Evolutionary conservation across 768 basidiomycete species (phyloP).

Genomic region (Lactifluus hygrophoroides): DNA sequence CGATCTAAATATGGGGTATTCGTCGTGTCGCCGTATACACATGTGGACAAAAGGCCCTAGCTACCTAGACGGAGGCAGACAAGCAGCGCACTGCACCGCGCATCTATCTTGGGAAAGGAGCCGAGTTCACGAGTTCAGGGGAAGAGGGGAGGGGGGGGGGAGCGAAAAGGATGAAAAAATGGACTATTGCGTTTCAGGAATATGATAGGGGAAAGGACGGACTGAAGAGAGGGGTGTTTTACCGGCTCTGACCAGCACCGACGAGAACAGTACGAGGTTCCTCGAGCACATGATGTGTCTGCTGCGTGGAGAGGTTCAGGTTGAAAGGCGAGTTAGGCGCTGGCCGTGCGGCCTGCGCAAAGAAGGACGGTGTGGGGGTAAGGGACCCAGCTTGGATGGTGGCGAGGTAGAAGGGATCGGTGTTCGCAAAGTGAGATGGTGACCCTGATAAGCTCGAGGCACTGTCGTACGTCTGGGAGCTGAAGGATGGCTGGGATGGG

Average conservation of each 20-base stretch:
- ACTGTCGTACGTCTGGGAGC: slow-evolving; percentile 3
- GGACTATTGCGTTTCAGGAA: not conserved
- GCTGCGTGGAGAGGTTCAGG: slow-evolving; percentile 8
- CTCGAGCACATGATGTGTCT: slow-evolving; percentile 13
- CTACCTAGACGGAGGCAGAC: not conserved
- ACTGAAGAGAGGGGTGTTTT: not conserved
- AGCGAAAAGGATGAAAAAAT: not conserved
- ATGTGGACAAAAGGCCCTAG: not conserved
- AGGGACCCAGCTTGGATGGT: slow-evolving; percentile 28
- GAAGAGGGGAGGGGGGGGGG: not conserved
- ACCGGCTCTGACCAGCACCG: slow-evolving; percentile 17
- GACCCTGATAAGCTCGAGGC: slow-evolving; percentile 13
- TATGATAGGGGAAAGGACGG: not conserved
- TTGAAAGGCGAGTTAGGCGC: slow-evolving; percentile 17
- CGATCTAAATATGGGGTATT: slow-evolving; percentile 13
- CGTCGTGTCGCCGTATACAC: not conserved
- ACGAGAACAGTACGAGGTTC: slow-evolving; percentile 17
- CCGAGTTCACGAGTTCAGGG: not conserved
- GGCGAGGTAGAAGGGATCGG: slow-evolving; percentile 44
- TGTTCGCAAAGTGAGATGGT: slow-evolving; percentile 33
- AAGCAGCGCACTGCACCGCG: not conserved
- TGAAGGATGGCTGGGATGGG: not conserved
- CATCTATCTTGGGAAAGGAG: not conserved
- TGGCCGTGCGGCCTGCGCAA: slow-evolving; percentile 14
- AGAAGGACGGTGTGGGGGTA: slow-evolving; percentile 11